phyloP scores from a whole-genome alignment of 495 filamentous ascomycete species.

The Chaetomium cochliodes region DNA sequence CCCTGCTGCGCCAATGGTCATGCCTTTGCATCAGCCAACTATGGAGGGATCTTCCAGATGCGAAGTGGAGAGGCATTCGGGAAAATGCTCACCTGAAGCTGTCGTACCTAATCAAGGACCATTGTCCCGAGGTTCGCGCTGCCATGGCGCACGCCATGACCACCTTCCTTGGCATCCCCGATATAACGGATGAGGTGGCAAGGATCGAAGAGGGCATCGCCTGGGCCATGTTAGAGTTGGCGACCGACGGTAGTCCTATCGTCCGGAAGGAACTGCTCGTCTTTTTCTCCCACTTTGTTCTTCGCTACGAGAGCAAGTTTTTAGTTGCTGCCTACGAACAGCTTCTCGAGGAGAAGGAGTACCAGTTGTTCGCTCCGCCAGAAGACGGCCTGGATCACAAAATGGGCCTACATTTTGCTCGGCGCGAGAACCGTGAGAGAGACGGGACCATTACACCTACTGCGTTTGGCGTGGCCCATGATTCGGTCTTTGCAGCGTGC shows the following conservation, averaged over 20 bases:
- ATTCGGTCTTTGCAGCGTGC: slow-evolving; percentile 84
- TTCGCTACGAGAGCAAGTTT: slow-evolving; percentile 89
- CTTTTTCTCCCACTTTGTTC: slow-evolving; percentile 89
- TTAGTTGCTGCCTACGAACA: slow-evolving; percentile 90
- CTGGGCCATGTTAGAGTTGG: slow-evolving; percentile 78
- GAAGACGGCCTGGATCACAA: slow-evolving; percentile 56
- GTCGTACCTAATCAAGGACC: slow-evolving; percentile 77
- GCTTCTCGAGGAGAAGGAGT: slow-evolving; percentile 77
- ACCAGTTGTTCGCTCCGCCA: slow-evolving; percentile 49
- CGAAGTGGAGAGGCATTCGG: slow-evolving; percentile 89
- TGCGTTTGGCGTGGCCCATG: slow-evolving; percentile 64
- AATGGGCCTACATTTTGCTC: slow-evolving; percentile 55
- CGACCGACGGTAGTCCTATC: slow-evolving; percentile 85
- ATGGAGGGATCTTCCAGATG: slow-evolving; percentile 85
- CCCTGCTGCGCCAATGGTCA: slow-evolving; percentile 90
- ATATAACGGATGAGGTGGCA: slow-evolving; percentile 86
- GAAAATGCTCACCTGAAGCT: slow-evolving; percentile 76
- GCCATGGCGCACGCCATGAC: slow-evolving; percentile 91
- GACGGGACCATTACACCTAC: slow-evolving; percentile 51
- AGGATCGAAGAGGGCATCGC: slow-evolving; percentile 87
- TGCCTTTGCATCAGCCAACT: slow-evolving; percentile 95
- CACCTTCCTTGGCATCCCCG: slow-evolving; percentile 88
- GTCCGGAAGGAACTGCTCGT: slow-evolving; percentile 90
- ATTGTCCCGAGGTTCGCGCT: slow-evolving; percentile 89
- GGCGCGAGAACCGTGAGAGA: slow-evolving; percentile 48